Base-by-base conservation (phyloP, 768 basidiomycete genomes). In the Daedaleopsis sinensis region DNA sequence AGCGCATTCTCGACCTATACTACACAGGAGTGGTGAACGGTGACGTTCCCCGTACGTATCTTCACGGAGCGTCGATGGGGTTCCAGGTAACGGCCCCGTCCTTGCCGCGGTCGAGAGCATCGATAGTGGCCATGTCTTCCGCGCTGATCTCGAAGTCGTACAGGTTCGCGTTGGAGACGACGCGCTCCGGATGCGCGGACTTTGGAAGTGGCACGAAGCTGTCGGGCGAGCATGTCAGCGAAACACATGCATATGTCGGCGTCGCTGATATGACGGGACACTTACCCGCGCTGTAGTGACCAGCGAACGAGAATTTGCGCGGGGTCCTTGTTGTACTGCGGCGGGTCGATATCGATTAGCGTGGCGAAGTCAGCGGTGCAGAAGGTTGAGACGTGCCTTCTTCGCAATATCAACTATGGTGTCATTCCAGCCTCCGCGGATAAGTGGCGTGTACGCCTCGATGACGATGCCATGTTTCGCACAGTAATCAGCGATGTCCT, bases 261-360 rank as follows among this genome's bases (percentile, higher is more conserved):
- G 35, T 27, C 47, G 2, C 16, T 16, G n/a, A 19, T 3, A 38
- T 13, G 10, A 44, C n/a, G 18, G 48, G 32, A n/a, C 55, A 75
- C 83, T 47, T 67, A 90, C 89, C 86, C 87, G 67, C 82, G 84
- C 72, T 97, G 95, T 39, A 98, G 76, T 32, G 93, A 95, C 93
- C 94, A 97, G 23, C 96, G 84, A 58, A 97, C 77, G 16, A 97
- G 82, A 48, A 96, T 79, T 68, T 97, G 95, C 18, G 93, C 87
- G 5, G 84, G 82, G 44, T 87, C 84, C 57, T 84, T 83, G 44
- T 74, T 72, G 65, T 86, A 73, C 88, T 92, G 62, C 21, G 44
- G 6, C 10, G 55, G 36, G 23, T 21, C n/a, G n/a, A n/a, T n/a
- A n/a, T n/a, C n/a, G 18, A 18, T 56, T 24, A 57, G 53, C 52